These are phyloP conservation scores for Umbelopsis isabellina DNA, from an alignment of 192 early-diverging fungal species.

Conservation along the genomic window DNA sequence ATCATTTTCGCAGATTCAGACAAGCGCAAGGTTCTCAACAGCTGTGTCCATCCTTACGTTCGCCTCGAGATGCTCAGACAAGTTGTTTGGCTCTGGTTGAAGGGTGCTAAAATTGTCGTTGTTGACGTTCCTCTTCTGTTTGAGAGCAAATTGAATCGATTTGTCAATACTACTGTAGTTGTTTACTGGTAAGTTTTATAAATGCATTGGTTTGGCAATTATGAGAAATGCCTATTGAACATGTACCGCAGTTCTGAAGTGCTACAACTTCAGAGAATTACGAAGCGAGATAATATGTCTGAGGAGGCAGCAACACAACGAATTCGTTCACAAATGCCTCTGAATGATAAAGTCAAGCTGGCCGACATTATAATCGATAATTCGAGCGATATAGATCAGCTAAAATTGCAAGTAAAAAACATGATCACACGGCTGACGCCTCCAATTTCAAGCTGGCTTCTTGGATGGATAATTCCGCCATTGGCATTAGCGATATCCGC, in stretches of 20 bases:
- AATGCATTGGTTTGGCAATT: neutral
- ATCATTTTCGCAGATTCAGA: constrained; percentile 79
- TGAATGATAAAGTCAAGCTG: constrained; percentile 73
- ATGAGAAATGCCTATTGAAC: neutral
- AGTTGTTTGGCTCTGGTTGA: constrained; percentile 70
- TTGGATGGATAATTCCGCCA: constrained; percentile 35
- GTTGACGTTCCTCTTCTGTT: constrained; percentile 94
- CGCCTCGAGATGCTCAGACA: constrained; percentile 77
- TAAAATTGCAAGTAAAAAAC: constrained; percentile 42
- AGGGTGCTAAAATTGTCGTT: constrained; percentile 69
- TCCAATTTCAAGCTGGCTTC: constrained; percentile 29
- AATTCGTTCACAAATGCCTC: constrained; percentile 82
- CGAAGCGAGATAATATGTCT: constrained; percentile 69
- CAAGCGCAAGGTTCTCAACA: constrained; percentile 77
- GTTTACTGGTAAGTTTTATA: constrained; percentile 70
- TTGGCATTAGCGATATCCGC: constrained; percentile 21
- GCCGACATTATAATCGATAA: constrained; percentile 91
- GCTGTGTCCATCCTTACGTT: constrained; percentile 87
- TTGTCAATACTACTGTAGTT: constrained; percentile 74
- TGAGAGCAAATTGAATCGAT: constrained; percentile 78
- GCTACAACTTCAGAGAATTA: constrained; percentile 76
- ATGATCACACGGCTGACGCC: constrained; percentile 31
- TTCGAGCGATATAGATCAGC: constrained; percentile 60
- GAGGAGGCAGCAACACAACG: constrained; percentile 67
- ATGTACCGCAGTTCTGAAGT: constrained; percentile 59